A percentile compares a stretch with the other conserved stretches of the same genome.
phyloP scores from a whole-genome alignment of 345 rosid species.

The Gossypium herbaceum region DNA sequence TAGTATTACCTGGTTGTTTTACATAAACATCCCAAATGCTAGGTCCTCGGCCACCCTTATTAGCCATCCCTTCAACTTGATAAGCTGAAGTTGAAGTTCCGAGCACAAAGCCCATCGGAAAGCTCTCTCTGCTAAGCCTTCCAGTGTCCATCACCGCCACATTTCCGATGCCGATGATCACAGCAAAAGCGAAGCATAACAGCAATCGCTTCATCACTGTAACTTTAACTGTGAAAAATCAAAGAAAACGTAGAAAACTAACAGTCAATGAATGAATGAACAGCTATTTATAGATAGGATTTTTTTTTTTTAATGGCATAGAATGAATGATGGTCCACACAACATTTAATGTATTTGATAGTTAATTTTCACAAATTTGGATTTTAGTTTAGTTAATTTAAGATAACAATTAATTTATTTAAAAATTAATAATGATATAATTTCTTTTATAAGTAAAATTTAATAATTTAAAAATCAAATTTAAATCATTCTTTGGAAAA shows the following conservation, averaged over 20 bases:
- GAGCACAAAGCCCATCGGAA: constrained; percentile 8
- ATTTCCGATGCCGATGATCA: neutral
- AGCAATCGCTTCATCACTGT: constrained; percentile 1
- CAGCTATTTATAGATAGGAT: neutral
- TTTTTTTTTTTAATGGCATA: neutral
- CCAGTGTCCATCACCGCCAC: constrained; percentile 13
- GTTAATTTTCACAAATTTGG: too few relatives aligned
- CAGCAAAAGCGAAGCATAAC: neutral
- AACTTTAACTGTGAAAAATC: neutral
- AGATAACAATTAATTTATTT: too few relatives aligned
- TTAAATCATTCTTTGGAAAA: too few relatives aligned
- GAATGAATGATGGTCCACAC: too few relatives aligned
- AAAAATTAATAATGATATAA: too few relatives aligned
- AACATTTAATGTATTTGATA: too few relatives aligned
- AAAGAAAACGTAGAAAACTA: neutral
- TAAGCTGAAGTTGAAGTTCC: constrained; percentile 14
- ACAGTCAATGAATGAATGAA: neutral
- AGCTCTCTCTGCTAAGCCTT: constrained; percentile 12
- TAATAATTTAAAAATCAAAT: too few relatives aligned
- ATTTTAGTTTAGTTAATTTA: too few relatives aligned
- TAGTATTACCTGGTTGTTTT: constrained; percentile 38
- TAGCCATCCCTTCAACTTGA: constrained; percentile 44
- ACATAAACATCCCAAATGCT: constrained; percentile 59
- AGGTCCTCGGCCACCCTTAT: constrained; percentile 58
- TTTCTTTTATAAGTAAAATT: too few relatives aligned